A percentile compares a stretch with the other conserved stretches of the same genome.
Evolutionary conservation across 2,329 filamentous ascomycete species (phyloP).

Genomic region (Cytospora chrysosperma): DNA sequence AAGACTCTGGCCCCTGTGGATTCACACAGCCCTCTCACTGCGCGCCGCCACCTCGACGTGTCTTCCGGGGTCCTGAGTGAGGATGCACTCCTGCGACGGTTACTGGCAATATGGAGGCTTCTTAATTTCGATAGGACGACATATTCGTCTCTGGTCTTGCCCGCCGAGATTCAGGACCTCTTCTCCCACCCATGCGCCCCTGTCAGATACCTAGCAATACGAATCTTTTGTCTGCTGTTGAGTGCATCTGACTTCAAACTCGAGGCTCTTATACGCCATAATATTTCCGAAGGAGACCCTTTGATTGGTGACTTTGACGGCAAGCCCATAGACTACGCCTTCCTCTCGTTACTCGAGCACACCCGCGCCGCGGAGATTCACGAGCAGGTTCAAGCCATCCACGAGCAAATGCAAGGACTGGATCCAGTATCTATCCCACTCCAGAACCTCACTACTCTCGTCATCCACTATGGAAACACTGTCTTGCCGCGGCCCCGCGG

Average conservation of each 20-base stretch:
- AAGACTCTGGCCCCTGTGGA: conserved; percentile 21
- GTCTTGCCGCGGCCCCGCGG: conserved; percentile 65
- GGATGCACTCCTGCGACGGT: conserved; percentile 36
- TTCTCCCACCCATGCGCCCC: conserved; percentile 59
- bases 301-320: conserved; percentile 76
- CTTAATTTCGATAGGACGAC: conserved; percentile 70
- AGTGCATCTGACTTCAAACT: conserved; percentile 77
- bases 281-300: conserved; percentile 60
- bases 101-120: conserved; percentile 75
- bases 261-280: conserved; percentile 66
- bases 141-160: conserved; percentile 65
- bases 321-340: conserved; percentile 72
- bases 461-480: conserved; percentile 63
- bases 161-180: conserved; percentile 65
- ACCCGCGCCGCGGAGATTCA: conserved; percentile 48
- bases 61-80: conserved; percentile 2
- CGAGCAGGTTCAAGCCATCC: conserved; percentile 30
- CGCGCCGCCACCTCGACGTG: conserved; percentile 11
- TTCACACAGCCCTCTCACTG: conserved; percentile 1
- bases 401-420: conserved; percentile 5
- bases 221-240: conserved; percentile 76
- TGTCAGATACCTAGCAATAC: conserved; percentile 78
- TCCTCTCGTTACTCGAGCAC: conserved; percentile 62
- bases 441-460: conserved; percentile 56
- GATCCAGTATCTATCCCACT: conserved; percentile 10